Evolutionary conservation across 371 early-diverging fungal genomes (phyloP).

Genomic region (Apophysomyces trapeziformis): DNA sequence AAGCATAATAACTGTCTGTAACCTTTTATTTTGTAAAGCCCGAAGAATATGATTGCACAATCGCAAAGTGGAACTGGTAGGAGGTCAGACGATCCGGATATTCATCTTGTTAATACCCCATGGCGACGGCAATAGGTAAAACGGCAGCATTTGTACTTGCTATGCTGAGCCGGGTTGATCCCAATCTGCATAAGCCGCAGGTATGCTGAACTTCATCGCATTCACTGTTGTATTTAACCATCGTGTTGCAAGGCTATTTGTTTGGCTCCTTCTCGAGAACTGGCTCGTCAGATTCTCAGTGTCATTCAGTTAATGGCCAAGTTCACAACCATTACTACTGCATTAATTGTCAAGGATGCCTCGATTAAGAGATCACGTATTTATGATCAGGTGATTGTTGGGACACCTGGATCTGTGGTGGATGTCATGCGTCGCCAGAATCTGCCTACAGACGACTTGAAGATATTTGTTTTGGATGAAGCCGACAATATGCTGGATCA

Average conservation of each 20-base stretch:
- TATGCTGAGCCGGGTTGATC: slow-evolving; percentile 81
- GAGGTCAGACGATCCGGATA: slow-evolving; percentile 16
- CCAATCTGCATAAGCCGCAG: slow-evolving; percentile 50
- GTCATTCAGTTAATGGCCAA: slow-evolving; percentile 90
- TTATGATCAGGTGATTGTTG: slow-evolving; percentile 86
- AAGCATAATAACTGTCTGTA: neutral
- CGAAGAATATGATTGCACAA: slow-evolving; percentile 55
- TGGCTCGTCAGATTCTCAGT: slow-evolving; percentile 95
- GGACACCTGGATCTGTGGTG: slow-evolving; percentile 94
- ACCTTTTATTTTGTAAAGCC: slow-evolving; percentile 22
- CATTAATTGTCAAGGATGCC: slow-evolving; percentile 80
- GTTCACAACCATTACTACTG: slow-evolving; percentile 76
- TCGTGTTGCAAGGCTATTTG: slow-evolving; percentile 73
- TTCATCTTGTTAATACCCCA: slow-evolving; percentile 79
- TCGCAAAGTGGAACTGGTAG: slow-evolving; percentile 54
- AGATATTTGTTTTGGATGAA: slow-evolving; percentile 91
- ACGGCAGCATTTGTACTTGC: slow-evolving; percentile 96
- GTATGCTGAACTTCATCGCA: slow-evolving; percentile 23
- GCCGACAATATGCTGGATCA: slow-evolving; percentile 95
- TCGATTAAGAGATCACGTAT: slow-evolving; percentile 57
- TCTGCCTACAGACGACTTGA: slow-evolving; percentile 61
- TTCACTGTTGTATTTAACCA: neutral
- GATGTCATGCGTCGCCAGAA: slow-evolving; percentile 68
- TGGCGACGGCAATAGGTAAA: slow-evolving; percentile 87
- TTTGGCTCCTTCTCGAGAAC: slow-evolving; percentile 96